These are phyloP conservation scores for Alternaria atra DNA, from an alignment of 2,329 filamentous ascomycete species.

Conservation along the genomic window DNA sequence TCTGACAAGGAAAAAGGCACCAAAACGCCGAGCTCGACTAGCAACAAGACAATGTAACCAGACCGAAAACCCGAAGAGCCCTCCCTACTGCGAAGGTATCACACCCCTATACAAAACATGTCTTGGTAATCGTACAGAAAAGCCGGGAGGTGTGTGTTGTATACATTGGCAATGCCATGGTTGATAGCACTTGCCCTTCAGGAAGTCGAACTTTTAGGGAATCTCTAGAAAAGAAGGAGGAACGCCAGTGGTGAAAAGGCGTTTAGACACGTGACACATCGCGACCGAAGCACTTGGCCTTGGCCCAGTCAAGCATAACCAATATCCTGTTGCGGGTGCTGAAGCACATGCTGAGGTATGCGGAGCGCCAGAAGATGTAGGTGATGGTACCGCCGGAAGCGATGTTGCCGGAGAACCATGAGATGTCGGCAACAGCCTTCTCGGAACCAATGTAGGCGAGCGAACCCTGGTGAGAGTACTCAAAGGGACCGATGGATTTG, in stretches of 20 bases:
- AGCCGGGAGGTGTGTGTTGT: slow-evolving; percentile 7
- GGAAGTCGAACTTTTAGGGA: slow-evolving; percentile 12
- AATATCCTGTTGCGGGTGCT: slow-evolving; percentile 96
- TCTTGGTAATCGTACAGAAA: slow-evolving; percentile 16
- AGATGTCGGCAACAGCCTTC: slow-evolving; percentile 96
- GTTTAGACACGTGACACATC: slow-evolving; percentile 81
- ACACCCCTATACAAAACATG: slow-evolving; percentile 18
- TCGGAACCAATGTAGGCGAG: slow-evolving; percentile 98
- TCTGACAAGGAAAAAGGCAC: neutral
- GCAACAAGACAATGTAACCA: slow-evolving; percentile 8
- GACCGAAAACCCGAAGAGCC: slow-evolving; percentile 5
- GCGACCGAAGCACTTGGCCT: slow-evolving; percentile 95
- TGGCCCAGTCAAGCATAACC: slow-evolving; percentile 93
- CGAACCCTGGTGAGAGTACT: slow-evolving; percentile 97
- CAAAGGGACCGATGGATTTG: slow-evolving; percentile 96
- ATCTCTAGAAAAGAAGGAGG: neutral
- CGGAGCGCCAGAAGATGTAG: slow-evolving; percentile 97
- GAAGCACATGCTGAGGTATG: slow-evolving; percentile 99
- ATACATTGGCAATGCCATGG: slow-evolving; percentile 2
- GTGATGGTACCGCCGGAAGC: slow-evolving; percentile 92
- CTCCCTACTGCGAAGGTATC: slow-evolving; percentile 6
- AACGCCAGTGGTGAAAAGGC: neutral
- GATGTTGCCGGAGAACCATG: slow-evolving; percentile 96
- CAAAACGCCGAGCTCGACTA: slow-evolving; percentile 20
- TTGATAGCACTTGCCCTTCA: slow-evolving; percentile 1